These are phyloP conservation scores for Pyrenophora tritici-repentis DNA, from an alignment of 2,329 filamentous ascomycete genomes.

Conservation along the genomic window DNA sequence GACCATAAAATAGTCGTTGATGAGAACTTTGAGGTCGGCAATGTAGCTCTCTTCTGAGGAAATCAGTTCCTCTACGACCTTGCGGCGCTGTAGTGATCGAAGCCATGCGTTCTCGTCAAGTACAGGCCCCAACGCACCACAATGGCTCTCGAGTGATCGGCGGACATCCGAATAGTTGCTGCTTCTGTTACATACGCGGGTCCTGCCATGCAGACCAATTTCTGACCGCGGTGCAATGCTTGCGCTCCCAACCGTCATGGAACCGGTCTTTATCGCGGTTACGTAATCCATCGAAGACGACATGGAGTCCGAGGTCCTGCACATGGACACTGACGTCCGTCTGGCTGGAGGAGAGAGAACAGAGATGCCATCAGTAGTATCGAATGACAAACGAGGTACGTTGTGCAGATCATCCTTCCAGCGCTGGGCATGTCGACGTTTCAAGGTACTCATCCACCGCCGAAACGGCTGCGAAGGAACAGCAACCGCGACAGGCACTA, in stretches of 20 bases:
- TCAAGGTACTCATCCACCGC: constrained; percentile 74
- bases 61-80: constrained; percentile 83
- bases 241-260: constrained; percentile 73
- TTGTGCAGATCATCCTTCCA: constrained; percentile 46
- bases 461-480: constrained; percentile 60
- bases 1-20: constrained; percentile 66
- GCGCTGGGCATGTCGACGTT: constrained; percentile 57
- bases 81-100: constrained; percentile 74
- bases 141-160: constrained; percentile 63
- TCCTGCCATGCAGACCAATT: constrained; percentile 64
- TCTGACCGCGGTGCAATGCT: constrained; percentile 67
- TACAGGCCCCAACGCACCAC: constrained; percentile 50
- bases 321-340: constrained; percentile 27
- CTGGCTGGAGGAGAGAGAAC: constrained; percentile 13
- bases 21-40: constrained; percentile 81
- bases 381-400: constrained; percentile 43
- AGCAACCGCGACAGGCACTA: background rate
- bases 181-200: constrained; percentile 63
- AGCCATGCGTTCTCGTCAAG: constrained; percentile 72
- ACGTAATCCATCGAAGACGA: constrained; percentile 79
- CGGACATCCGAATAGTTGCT: constrained; percentile 65
- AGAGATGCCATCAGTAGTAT: constrained; percentile 25
- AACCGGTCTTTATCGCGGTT: constrained; percentile 79
- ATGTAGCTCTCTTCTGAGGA: constrained; percentile 88
- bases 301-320: constrained; percentile 60